A percentile compares a stretch with the other conserved stretches of the same genome.
These are phyloP conservation scores for Haematococcus lacustris DNA, from an alignment of 139 green algal species.

Conservation along the genomic window DNA sequence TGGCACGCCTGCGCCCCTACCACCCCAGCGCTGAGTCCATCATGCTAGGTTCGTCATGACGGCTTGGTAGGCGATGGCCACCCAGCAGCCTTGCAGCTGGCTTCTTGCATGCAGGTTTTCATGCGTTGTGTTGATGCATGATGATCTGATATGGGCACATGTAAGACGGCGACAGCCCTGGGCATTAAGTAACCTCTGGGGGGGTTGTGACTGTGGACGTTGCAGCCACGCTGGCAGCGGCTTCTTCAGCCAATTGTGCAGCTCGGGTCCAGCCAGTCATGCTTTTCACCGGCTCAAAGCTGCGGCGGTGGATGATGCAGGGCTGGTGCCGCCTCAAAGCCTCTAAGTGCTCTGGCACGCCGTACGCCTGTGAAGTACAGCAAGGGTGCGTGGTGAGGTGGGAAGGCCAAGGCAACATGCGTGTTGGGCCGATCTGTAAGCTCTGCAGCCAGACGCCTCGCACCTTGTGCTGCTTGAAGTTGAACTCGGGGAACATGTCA, in stretches of 20 bases:
- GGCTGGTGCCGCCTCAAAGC: slow-evolving; percentile 68
- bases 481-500: slow-evolving; percentile 60
- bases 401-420: neutral
- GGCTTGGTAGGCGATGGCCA: too few relatives aligned
- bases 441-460: neutral
- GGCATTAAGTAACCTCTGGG: too few relatives aligned
- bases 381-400: neutral
- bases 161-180: too few relatives aligned
- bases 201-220: too few relatives aligned
- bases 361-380: slow-evolving; percentile 54
- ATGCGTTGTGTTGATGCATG: too few relatives aligned
- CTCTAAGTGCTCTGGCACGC: slow-evolving; percentile 61
- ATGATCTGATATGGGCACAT: too few relatives aligned
- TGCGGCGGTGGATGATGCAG: slow-evolving; percentile 66
- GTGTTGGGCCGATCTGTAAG: neutral
- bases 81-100: too few relatives aligned
- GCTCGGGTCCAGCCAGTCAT: slow-evolving; percentile 16
- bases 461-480: slow-evolving; percentile 60
- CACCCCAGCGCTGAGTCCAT: too few relatives aligned
- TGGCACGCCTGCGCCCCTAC: too few relatives aligned
- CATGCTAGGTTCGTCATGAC: too few relatives aligned
- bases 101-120: too few relatives aligned
- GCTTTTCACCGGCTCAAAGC: slow-evolving; percentile 69
- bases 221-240: too few relatives aligned
- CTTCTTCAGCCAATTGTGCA: neutral